These are phyloP conservation scores for Sclerotiophoma versabilis DNA, from an alignment of 2,329 filamentous ascomycete genomes.

Conservation along the genomic window DNA sequence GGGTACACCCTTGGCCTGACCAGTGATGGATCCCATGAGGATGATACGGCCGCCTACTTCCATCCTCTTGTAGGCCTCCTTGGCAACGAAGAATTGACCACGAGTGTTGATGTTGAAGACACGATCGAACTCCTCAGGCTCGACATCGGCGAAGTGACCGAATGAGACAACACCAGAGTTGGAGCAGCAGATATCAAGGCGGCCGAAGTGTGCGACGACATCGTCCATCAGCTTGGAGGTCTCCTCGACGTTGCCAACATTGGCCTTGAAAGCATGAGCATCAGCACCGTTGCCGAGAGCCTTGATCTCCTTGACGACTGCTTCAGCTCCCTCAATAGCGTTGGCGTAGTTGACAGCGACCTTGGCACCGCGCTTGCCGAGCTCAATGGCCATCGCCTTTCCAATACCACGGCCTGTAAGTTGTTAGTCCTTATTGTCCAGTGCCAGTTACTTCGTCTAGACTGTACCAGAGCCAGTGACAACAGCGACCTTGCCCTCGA, in stretches of 20 bases:
- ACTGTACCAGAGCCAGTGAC: constrained; percentile 60
- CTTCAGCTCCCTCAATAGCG: constrained; percentile 68
- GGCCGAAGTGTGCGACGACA: constrained; percentile 68
- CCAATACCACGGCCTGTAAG: constrained; percentile 68
- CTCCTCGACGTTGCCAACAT: constrained; percentile 69
- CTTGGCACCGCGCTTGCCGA: constrained; percentile 70
- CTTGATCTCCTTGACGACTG: constrained; percentile 72
- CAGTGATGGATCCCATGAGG: constrained; percentile 64
- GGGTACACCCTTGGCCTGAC: constrained; percentile 63
- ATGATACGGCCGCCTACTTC: constrained; percentile 61
- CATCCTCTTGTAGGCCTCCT: constrained; percentile 63
- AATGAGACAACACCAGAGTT: constrained; percentile 68
- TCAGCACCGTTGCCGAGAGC: constrained; percentile 65
- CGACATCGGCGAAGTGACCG: constrained; percentile 61
- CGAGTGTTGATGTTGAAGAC: constrained; percentile 69
- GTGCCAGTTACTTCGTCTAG: neutral
- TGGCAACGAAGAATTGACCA: constrained; percentile 69
- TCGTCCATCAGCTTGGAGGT: constrained; percentile 69
- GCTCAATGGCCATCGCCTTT: constrained; percentile 70
- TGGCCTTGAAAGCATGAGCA: constrained; percentile 70
- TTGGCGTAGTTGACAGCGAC: constrained; percentile 74
- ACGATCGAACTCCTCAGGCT: constrained; percentile 63
- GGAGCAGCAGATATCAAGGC: constrained; percentile 73
- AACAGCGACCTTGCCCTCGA: constrained; percentile 62
- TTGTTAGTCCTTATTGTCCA: constrained; percentile 15